Evolutionary conservation across 768 basidiomycete species (phyloP).

Genomic region (Calocybe gangraenosa): DNA sequence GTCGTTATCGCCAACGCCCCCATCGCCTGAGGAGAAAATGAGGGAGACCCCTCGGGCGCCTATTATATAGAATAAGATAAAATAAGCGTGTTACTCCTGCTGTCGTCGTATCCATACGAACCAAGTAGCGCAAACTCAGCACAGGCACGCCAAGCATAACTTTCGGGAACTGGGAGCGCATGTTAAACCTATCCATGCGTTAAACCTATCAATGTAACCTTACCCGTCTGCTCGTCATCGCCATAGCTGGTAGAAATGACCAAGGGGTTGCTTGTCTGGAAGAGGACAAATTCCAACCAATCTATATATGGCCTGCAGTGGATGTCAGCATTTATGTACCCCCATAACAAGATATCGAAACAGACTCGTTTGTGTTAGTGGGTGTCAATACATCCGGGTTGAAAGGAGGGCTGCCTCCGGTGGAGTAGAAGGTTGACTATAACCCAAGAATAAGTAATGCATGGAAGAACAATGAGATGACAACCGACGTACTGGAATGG

Average conservation of each 20-base stretch:
- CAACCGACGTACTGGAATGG: conserved; percentile 35
- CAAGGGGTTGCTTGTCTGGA: conserved; percentile 43
- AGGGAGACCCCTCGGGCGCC: conserved; percentile 65
- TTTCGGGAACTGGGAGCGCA: conserved; percentile 43
- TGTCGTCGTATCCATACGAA: conserved; percentile 22
- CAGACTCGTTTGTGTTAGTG: conserved; percentile 34
- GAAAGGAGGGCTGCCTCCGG: conserved; percentile 58
- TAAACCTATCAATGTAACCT: not conserved
- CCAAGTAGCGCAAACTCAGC: conserved; percentile 60
- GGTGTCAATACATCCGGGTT: conserved; percentile 39
- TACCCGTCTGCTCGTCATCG: conserved; percentile 69
- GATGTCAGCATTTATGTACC: not conserved
- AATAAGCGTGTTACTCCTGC: not conserved
- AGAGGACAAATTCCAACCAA: conserved; percentile 62
- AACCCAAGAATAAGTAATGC: not conserved
- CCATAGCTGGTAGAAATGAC: conserved; percentile 72
- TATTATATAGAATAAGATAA: conserved; percentile 19
- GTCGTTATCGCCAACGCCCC: conserved; percentile 64
- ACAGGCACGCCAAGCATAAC: conserved; percentile 58
- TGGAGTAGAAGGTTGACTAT: conserved; percentile 54
- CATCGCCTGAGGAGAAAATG: conserved; percentile 63
- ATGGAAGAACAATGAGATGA: not conserved
- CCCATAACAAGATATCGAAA: not conserved
- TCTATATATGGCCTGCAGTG: conserved; percentile 25
- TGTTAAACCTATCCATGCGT: not conserved